Evolutionary conservation across 2,329 filamentous ascomycete genomes (phyloP).

Genomic region (Pseudogymnoascus sp.): DNA sequence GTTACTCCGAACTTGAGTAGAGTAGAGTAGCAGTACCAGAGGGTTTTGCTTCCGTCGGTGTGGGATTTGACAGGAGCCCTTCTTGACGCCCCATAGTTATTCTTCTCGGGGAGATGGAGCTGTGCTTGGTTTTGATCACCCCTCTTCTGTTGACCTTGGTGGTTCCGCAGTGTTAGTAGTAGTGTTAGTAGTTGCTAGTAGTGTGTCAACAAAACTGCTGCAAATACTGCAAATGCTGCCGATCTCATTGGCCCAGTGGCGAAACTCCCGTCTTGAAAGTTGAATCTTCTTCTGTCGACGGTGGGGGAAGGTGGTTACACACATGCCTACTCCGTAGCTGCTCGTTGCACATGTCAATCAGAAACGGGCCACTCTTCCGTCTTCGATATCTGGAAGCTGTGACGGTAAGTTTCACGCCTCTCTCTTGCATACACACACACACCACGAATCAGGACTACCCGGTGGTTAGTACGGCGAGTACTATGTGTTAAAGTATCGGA

Average conservation of each 20-base stretch:
- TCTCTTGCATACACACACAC: neutral
- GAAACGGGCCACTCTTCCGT: neutral
- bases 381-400: neutral
- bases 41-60: neutral
- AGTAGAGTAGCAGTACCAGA: neutral
- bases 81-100: neutral
- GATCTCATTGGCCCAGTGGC: neutral
- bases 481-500: neutral
- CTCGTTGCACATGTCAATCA: neutral
- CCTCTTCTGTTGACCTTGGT: neutral
- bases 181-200: neutral
- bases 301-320: neutral
- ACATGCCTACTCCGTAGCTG: neutral
- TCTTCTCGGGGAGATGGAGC: neutral
- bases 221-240: neutral
- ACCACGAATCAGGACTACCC: neutral
- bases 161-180: too few relatives aligned
- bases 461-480: neutral
- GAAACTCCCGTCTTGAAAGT: neutral
- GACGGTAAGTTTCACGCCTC: neutral
- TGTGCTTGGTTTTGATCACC: neutral
- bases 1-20: too few relatives aligned
- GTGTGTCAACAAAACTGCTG: neutral
- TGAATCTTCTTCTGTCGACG: too few relatives aligned
- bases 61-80: neutral